phyloP scores from a whole-genome alignment of 2,329 filamentous ascomycete genomes.

The Plenodomus biglobosus region DNA sequence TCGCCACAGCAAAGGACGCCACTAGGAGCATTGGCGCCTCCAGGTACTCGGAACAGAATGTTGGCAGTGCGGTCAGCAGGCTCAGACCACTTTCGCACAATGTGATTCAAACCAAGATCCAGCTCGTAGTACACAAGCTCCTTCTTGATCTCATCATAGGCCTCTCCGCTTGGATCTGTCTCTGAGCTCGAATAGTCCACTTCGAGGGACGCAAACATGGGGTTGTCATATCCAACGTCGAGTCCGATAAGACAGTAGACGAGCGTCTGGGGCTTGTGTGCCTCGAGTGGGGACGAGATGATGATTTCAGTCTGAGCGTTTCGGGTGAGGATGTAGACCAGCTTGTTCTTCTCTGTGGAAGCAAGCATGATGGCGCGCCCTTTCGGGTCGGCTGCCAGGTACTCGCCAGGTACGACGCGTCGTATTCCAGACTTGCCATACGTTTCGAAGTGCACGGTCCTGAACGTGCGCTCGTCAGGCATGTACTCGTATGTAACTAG shows the following conservation, averaged over 20 bases:
- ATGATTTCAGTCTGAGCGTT: conserved; percentile 93
- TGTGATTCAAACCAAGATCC: conserved; percentile 93
- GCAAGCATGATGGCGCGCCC: conserved; percentile 93
- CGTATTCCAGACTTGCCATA: conserved; percentile 97
- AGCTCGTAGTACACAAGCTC: conserved; percentile 96
- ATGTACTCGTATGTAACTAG: conserved; percentile 94
- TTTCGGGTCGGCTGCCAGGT: conserved; percentile 92
- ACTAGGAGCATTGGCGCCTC: conserved; percentile 88
- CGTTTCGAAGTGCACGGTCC: conserved; percentile 89
- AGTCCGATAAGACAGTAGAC: conserved; percentile 85
- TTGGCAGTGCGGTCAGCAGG: conserved; percentile 87
- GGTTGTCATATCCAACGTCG: conserved; percentile 96
- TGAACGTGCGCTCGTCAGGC: conserved; percentile 81
- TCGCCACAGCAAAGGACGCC: conserved; percentile 94
- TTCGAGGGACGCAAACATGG: conserved; percentile 92
- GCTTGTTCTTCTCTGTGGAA: conserved; percentile 97
- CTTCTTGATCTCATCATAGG: conserved; percentile 80
- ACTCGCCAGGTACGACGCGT: conserved; percentile 92
- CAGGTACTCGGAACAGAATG: conserved; percentile 91
- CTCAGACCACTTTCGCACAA: conserved; percentile 95
- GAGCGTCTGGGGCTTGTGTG: conserved; percentile 87
- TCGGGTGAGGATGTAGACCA: conserved; percentile 96
- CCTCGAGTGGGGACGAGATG: conserved; percentile 95
- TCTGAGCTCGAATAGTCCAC: conserved; percentile 91
- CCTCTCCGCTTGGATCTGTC: conserved; percentile 83